These are phyloP conservation scores for Talaromyces sp. DNA, from an alignment of 2,329 filamentous ascomycete species.

Conservation along the genomic window DNA sequence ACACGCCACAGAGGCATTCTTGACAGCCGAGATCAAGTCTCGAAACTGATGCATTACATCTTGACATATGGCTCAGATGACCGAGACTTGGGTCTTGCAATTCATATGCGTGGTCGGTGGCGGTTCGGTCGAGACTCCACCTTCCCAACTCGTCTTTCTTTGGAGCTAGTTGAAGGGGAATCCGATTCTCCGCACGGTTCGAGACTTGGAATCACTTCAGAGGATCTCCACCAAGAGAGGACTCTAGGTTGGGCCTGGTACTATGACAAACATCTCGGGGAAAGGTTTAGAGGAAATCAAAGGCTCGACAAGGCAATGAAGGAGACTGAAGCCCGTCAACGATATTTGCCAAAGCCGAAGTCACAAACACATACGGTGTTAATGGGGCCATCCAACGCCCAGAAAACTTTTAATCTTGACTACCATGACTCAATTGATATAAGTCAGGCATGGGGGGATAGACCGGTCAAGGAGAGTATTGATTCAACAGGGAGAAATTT, in stretches of 20 bases:
- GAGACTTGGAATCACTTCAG: slow-evolving; percentile 48
- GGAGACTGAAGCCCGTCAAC: slow-evolving; percentile 37
- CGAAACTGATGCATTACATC: slow-evolving; percentile 50
- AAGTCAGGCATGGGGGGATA: slow-evolving; percentile 46
- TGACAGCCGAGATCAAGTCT: slow-evolving; percentile 38
- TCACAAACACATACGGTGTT: slow-evolving; percentile 48
- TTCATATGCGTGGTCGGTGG: slow-evolving; percentile 57
- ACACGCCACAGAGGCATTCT: slow-evolving; percentile 42
- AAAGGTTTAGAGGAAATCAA: slow-evolving; percentile 49
- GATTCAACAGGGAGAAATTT: slow-evolving; percentile 20
- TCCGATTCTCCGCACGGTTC: slow-evolving; percentile 42
- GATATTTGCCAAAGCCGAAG: slow-evolving; percentile 45
- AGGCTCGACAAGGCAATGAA: slow-evolving; percentile 33
- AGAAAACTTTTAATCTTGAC: slow-evolving; percentile 46
- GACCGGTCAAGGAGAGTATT: slow-evolving; percentile 14
- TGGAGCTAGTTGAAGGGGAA: slow-evolving; percentile 33
- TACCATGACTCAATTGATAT: slow-evolving; percentile 49
- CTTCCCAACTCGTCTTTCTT: slow-evolving; percentile 51
- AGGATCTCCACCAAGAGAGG: slow-evolving; percentile 48
- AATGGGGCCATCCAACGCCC: slow-evolving; percentile 53
- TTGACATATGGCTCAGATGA: slow-evolving; percentile 55
- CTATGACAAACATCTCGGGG: slow-evolving; percentile 43
- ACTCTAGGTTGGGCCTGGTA: slow-evolving; percentile 59
- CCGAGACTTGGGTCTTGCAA: slow-evolving; percentile 52
- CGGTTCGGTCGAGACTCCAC: slow-evolving; percentile 47